Conservation (phyloP, 2,329 filamentous ascomycete genomes). For the Knufia petricola region DNA sequence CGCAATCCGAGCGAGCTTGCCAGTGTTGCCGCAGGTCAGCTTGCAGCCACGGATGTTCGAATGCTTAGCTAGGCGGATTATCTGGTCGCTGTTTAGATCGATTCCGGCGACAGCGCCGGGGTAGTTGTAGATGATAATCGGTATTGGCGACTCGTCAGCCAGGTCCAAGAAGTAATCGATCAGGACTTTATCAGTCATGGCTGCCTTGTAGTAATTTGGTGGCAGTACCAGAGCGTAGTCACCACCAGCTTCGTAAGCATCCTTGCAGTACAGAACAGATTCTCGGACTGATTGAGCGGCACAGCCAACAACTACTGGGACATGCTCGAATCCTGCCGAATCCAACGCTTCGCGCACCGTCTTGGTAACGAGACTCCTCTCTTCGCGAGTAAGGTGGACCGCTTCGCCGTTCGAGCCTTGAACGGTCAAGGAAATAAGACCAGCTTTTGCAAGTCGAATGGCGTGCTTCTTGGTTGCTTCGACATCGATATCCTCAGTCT, state of each 20-base stretch:
- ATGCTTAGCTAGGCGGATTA: slow-evolving; percentile 48
- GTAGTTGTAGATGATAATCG: slow-evolving; percentile 65
- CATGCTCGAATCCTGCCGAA: slow-evolving; percentile 51
- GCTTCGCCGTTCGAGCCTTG: slow-evolving; percentile 79
- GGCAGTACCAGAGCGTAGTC: slow-evolving; percentile 69
- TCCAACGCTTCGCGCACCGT: slow-evolving; percentile 62
- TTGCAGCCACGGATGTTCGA: slow-evolving; percentile 61
- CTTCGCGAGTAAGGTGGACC: slow-evolving; percentile 62
- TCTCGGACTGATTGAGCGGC: slow-evolving; percentile 65
- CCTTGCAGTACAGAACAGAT: slow-evolving; percentile 58
- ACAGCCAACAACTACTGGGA: slow-evolving; percentile 66
- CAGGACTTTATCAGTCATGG: slow-evolving; percentile 53
- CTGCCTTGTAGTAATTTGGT: slow-evolving; percentile 62
- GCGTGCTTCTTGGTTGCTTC: slow-evolving; percentile 50
- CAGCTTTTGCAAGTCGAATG: slow-evolving; percentile 60
- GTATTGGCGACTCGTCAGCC: slow-evolving; percentile 50
- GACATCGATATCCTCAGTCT: slow-evolving; percentile 56
- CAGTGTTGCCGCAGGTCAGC: slow-evolving; percentile 64
- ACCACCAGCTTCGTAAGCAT: slow-evolving; percentile 59
- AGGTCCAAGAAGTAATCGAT: slow-evolving; percentile 57
- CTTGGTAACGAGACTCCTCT: slow-evolving; percentile 58
- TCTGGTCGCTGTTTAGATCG: slow-evolving; percentile 58
- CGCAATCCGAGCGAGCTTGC: slow-evolving; percentile 57
- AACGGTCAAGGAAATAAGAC: slow-evolving; percentile 63
- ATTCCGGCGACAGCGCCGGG: slow-evolving; percentile 57